These are phyloP conservation scores for Ceratopteris richardii DNA, from an alignment of 75 land plant genomes.

Conservation along the genomic window DNA sequence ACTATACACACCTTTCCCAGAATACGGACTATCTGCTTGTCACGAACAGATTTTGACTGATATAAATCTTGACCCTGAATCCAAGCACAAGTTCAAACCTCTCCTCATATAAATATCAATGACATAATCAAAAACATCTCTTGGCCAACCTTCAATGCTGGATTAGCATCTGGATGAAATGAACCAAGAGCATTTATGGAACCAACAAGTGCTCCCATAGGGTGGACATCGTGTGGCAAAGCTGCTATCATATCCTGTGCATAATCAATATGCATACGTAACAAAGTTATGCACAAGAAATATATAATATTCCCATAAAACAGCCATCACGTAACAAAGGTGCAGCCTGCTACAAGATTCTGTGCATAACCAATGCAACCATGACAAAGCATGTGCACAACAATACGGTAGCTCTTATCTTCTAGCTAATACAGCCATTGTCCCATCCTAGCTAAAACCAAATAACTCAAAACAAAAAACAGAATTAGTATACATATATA, in stretches of 20 bases:
- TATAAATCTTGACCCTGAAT: constrained; percentile 92
- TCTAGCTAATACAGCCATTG: too few relatives aligned
- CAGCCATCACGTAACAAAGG: too few relatives aligned
- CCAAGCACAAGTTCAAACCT: not conserved
- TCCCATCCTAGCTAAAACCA: too few relatives aligned
- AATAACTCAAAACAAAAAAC: too few relatives aligned
- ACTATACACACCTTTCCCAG: constrained; percentile 73
- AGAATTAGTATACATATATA: too few relatives aligned
- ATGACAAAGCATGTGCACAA: too few relatives aligned
- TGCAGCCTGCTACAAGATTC: too few relatives aligned
- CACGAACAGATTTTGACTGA: constrained; percentile 74
- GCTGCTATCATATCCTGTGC: constrained; percentile 75
- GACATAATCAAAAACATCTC: not conserved
- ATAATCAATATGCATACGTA: constrained; percentile 4
- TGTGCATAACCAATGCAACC: too few relatives aligned
- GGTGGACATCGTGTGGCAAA: constrained; percentile 98
- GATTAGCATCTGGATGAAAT: constrained; percentile 98
- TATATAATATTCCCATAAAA: too few relatives aligned
- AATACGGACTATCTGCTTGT: constrained; percentile 90
- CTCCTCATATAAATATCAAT: not conserved
- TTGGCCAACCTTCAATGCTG: constrained; percentile 67
- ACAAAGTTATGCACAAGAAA: not conserved
- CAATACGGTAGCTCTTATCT: too few relatives aligned
- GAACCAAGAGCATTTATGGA: constrained; percentile 88
- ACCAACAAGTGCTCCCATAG: constrained; percentile 93